phyloP scores from a whole-genome alignment of 768 basidiomycete genomes.

The Serendipita sp. region DNA sequence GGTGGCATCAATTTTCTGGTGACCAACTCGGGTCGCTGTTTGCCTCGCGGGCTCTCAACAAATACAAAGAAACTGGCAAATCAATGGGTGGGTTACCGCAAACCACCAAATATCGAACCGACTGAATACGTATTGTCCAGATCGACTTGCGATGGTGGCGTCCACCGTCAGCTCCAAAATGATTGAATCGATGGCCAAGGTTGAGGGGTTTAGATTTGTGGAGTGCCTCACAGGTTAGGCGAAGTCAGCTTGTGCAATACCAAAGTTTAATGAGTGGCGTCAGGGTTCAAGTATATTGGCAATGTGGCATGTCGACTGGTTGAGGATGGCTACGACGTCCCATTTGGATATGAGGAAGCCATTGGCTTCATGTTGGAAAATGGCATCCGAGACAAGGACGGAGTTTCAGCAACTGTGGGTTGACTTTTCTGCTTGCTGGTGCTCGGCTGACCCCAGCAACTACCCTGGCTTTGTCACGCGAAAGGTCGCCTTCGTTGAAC shows the following conservation, averaged over 20 bases:
- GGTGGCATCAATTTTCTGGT: slow-evolving; percentile 43
- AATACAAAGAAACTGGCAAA: slow-evolving; percentile 29
- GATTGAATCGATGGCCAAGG: slow-evolving; percentile 58
- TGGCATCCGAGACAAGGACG: slow-evolving; percentile 74
- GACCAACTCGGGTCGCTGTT: slow-evolving; percentile 61
- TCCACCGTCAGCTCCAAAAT: slow-evolving; percentile 87
- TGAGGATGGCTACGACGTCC: slow-evolving; percentile 49
- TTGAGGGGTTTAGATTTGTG: slow-evolving; percentile 68
- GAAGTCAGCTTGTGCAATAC: not conserved
- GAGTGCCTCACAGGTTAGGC: slow-evolving; percentile 67
- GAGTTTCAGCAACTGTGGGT: slow-evolving; percentile 61
- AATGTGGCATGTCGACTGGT: slow-evolving; percentile 60
- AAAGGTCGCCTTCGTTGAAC: slow-evolving; percentile 53
- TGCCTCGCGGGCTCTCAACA: slow-evolving; percentile 27
- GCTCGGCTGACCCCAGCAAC: not conserved
- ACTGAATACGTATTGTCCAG: slow-evolving; percentile 18
- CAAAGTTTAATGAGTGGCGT: not conserved
- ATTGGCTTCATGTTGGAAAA: slow-evolving; percentile 83
- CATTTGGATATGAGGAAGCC: slow-evolving; percentile 83
- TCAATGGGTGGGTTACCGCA: slow-evolving; percentile 23
- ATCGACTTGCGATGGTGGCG: slow-evolving; percentile 68
- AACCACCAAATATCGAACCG: not conserved
- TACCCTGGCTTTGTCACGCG: not conserved
- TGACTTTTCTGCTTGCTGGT: not conserved
- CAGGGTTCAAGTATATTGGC: slow-evolving; percentile 84